Evolutionary conservation across 2,329 filamentous ascomycete genomes (phyloP), one percentile per base, ranked within the genome.

Genomic region (Myriosclerotinia scirpicola): DNA sequence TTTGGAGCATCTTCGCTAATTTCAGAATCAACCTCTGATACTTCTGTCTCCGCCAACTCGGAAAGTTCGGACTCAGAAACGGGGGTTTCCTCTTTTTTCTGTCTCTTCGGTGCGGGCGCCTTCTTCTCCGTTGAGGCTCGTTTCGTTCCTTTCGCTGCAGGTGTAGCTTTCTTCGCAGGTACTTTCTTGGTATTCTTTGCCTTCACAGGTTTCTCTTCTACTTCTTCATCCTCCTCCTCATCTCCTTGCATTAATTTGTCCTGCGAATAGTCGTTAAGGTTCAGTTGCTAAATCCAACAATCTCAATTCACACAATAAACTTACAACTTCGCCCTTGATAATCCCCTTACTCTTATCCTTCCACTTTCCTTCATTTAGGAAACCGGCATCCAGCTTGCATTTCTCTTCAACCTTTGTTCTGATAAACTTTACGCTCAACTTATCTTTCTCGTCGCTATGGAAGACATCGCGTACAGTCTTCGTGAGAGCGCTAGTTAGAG

Each of bases 331-430:
- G 22, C 78, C 77, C 63, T 83, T 83, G 69, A 89, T 86, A n/a
- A 87, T 72, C 0, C 76, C 74, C 72, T 88, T 88, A 75, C 85
- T 88, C 70, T 79, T 82, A 5, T 77, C 75, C 74, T 88, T 88
- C 87, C 87, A 89, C 20, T 81, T 76, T 0, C 70, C 76, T 2
- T 73, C 69, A 17, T 78, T 77, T 60, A 88, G 82, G 69, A 87
- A 86, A 0, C 80, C 83, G 1, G 80, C 76, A 0, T 82, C 79
- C 1, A 88, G 79, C 1, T 74, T 76, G 0, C 85, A 76, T 54
- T 82, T 76, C 40, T 82, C 76, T 67, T 86, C 84, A 2, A 80
- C 82, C 54, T 77, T 78, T 67, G 82, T 81, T 65, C 87, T 85
- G 65, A 87, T 81, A 60, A 78, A 80, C 71, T 87, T 87, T 67